Evolutionary conservation across 495 filamentous ascomycete genomes (phyloP).

Genomic region (Penicillium bovifimosum): DNA sequence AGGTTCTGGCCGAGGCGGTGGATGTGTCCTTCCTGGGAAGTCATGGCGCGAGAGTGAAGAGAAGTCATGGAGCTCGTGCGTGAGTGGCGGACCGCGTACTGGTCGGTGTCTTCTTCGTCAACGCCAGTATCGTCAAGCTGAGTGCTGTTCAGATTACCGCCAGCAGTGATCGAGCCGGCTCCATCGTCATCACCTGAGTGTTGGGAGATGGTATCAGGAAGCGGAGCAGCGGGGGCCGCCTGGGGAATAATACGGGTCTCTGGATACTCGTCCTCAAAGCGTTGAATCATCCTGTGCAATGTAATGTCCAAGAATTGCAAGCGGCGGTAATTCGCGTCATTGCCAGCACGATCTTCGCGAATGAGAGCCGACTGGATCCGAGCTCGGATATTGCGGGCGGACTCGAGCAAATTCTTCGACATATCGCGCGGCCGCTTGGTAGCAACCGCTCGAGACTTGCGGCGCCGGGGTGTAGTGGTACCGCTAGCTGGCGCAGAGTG

Average conservation of each 20-base stretch:
- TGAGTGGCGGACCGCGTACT: conserved; percentile 49
- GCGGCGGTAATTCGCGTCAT: conserved; percentile 69
- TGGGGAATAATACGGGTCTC: conserved; percentile 61
- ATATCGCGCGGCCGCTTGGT: conserved; percentile 78
- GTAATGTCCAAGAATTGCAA: conserved; percentile 88
- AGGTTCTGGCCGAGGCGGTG: conserved; percentile 80
- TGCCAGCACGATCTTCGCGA: conserved; percentile 63
- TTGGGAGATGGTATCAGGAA: conserved; percentile 34
- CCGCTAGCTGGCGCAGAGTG: conserved; percentile 45
- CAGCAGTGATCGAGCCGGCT: conserved; percentile 29
- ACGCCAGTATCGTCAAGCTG: conserved; percentile 36
- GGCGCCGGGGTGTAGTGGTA: conserved; percentile 47
- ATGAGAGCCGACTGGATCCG: conserved; percentile 79
- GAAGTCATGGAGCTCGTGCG: conserved; percentile 75
- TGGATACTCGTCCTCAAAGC: conserved; percentile 94
- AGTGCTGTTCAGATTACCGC: conserved; percentile 25
- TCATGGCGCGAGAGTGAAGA: conserved; percentile 69
- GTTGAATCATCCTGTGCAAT: conserved; percentile 81
- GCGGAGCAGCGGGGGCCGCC: conserved; percentile 11
- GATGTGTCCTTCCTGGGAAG: conserved; percentile 83
- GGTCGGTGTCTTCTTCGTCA: conserved; percentile 45
- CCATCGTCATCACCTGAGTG: conserved; percentile 40
- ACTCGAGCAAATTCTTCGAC: conserved; percentile 79
- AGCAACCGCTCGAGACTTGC: conserved; percentile 36
- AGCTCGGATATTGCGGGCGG: conserved; percentile 79